Percentiles rank a stretch among this genome's conserved stretches.
Conservation (phyloP, 306 rosid species). For the Adenanthera pavonina region DNA sequence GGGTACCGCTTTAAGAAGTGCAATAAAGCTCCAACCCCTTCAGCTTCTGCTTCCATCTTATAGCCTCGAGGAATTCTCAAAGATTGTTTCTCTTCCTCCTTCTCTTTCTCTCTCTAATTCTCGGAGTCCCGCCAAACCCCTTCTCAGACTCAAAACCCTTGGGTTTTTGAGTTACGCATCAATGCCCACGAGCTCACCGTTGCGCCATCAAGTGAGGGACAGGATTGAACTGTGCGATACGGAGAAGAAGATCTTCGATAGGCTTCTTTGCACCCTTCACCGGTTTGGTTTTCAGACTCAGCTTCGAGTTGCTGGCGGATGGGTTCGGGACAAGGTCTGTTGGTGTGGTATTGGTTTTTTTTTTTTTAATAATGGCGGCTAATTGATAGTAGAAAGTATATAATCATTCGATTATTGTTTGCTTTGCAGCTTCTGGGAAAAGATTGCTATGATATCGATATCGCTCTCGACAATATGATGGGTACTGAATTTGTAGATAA, state of each 20-base stretch:
- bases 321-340: constrained; percentile 93
- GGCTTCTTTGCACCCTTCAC: constrained; percentile 72
- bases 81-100: not conserved
- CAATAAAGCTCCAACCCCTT: constrained; percentile 3
- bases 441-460: constrained; percentile 90
- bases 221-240: constrained; percentile 59
- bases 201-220: constrained; percentile 53
- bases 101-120: constrained; percentile 3
- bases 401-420: not conserved
- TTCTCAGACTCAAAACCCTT: constrained; percentile 34
- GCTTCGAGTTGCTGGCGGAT: constrained; percentile 98
- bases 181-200: constrained; percentile 42
- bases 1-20: constrained; percentile 46
- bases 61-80: not conserved
- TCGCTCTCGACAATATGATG: constrained; percentile 88
- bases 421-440: constrained; percentile 80
- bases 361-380: not conserved
- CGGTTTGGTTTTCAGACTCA: constrained; percentile 67
- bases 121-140: constrained; percentile 47
- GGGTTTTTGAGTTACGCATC: constrained; percentile 41
- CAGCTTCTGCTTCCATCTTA: constrained; percentile 25
- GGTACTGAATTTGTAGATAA: constrained; percentile 84
- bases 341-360: not conserved
- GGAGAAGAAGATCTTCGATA: constrained; percentile 72
- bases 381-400: not conserved